Evolutionary conservation across 2,329 filamentous ascomycete species (phyloP).

Genomic region (Didymella exigua): DNA sequence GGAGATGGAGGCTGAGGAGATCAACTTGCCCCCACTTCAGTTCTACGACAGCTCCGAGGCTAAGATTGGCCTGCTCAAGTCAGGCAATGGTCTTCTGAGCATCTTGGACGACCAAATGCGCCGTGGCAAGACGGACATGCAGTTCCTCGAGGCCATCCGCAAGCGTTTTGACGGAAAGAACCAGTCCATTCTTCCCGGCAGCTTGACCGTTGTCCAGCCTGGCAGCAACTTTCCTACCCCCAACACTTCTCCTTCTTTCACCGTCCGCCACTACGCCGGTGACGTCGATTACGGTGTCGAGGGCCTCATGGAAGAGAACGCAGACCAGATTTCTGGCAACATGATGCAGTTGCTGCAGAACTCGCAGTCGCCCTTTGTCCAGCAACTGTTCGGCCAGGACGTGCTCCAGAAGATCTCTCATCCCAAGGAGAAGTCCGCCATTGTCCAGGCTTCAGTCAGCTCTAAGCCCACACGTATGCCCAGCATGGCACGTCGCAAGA

Average conservation of each 20-base stretch:
- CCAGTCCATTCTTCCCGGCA: slow-evolving; percentile 80
- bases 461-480: slow-evolving; percentile 93
- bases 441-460: slow-evolving; percentile 95
- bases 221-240: slow-evolving; percentile 90
- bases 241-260: slow-evolving; percentile 80
- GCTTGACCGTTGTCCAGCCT: slow-evolving; percentile 75
- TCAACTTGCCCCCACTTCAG: slow-evolving; percentile 85
- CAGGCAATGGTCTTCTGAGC: slow-evolving; percentile 88
- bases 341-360: slow-evolving; percentile 91
- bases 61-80: slow-evolving; percentile 87
- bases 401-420: slow-evolving; percentile 92
- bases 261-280: slow-evolving; percentile 92
- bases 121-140: slow-evolving; percentile 83
- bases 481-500: slow-evolving; percentile 85
- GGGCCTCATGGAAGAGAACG: slow-evolving; percentile 91
- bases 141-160: slow-evolving; percentile 86
- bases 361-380: slow-evolving; percentile 86
- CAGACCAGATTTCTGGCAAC: slow-evolving; percentile 93
- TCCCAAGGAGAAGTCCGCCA: slow-evolving; percentile 84
- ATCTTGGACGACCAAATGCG: slow-evolving; percentile 96
- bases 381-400: slow-evolving; percentile 93
- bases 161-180: slow-evolving; percentile 97
- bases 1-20: slow-evolving; percentile 91
- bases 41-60: slow-evolving; percentile 98
- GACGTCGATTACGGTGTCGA: slow-evolving; percentile 93